Evolutionary conservation across 2,329 filamentous ascomycete species (phyloP).

Genomic region (Leptographium wingfieldii): DNA sequence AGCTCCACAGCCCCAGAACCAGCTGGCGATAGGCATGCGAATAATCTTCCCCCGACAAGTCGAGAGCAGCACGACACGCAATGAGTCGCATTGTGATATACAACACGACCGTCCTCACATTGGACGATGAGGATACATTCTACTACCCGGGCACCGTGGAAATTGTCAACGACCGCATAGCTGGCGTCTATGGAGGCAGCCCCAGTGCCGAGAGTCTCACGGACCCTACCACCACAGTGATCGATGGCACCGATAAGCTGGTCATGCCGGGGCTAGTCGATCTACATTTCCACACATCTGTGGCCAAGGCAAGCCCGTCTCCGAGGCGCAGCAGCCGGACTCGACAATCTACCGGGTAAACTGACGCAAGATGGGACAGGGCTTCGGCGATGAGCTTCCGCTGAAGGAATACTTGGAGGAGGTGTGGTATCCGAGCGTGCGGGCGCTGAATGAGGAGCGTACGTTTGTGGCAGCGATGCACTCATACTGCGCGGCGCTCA

Average conservation of each 20-base stretch:
- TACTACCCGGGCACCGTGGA: conserved; percentile 1
- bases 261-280: conserved; percentile 4
- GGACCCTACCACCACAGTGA: background rate
- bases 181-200: background rate
- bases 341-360: background rate
- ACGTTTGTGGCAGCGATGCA: background rate
- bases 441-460: background rate
- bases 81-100: conserved; percentile 1
- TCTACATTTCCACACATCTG: conserved; percentile 3
- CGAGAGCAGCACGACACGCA: background rate
- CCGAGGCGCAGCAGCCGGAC: background rate
- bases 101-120: conserved; percentile 1
- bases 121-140: conserved; percentile 3
- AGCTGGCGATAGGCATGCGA: too few species aligned
- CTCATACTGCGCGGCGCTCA: conserved; percentile 4
- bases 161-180: background rate
- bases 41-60: too few species aligned
- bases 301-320: background rate
- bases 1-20: too few species aligned
- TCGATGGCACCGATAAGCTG: conserved; percentile 4
- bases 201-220: background rate
- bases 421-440: conserved; percentile 2
- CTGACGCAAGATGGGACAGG: background rate
- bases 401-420: conserved; percentile 3
- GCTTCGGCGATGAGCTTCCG: conserved; percentile 2